A percentile compares a stretch with the other conserved stretches of the same genome.
phyloP scores from a whole-genome alignment of 768 basidiomycete genomes.

The Termitomyces sp. region DNA sequence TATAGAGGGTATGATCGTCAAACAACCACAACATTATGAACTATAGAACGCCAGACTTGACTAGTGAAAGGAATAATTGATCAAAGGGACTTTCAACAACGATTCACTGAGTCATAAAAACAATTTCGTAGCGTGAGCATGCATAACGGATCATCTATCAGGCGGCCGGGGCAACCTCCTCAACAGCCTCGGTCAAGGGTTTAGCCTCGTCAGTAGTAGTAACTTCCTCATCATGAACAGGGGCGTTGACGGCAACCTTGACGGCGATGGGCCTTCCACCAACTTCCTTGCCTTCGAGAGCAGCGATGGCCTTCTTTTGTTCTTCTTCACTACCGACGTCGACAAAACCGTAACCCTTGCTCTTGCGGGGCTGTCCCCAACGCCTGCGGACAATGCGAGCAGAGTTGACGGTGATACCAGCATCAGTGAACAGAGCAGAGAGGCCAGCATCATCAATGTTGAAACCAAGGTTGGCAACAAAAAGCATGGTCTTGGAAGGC shows the following conservation, averaged over 20 bases:
- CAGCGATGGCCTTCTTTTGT: slow-evolving; percentile 88
- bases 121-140: slow-evolving; percentile 32
- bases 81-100: slow-evolving; percentile 10
- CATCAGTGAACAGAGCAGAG: slow-evolving; percentile 78
- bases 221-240: slow-evolving; percentile 59
- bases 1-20: slow-evolving; percentile 10
- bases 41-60: slow-evolving; percentile 44
- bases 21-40: slow-evolving; percentile 24
- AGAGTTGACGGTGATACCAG: slow-evolving; percentile 74
- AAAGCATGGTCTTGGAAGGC: slow-evolving; percentile 85
- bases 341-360: slow-evolving; percentile 98
- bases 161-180: slow-evolving; percentile 21
- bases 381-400: slow-evolving; percentile 88
- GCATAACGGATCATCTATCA: slow-evolving; percentile 22
- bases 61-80: slow-evolving; percentile 18
- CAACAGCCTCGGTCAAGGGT: slow-evolving; percentile 24
- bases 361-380: slow-evolving; percentile 80
- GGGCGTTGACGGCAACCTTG: slow-evolving; percentile 91
- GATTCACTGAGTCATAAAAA: slow-evolving; percentile 22
- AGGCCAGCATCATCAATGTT: slow-evolving; percentile 84
- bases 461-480: slow-evolving; percentile 98
- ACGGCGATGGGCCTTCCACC: slow-evolving; percentile 84
- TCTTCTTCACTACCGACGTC: slow-evolving; percentile 87
- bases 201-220: slow-evolving; percentile 27
- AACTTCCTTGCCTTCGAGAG: slow-evolving; percentile 84